phyloP scores from a whole-genome alignment of 106 monocot species.

The Dactylorhiza incarnata region DNA sequence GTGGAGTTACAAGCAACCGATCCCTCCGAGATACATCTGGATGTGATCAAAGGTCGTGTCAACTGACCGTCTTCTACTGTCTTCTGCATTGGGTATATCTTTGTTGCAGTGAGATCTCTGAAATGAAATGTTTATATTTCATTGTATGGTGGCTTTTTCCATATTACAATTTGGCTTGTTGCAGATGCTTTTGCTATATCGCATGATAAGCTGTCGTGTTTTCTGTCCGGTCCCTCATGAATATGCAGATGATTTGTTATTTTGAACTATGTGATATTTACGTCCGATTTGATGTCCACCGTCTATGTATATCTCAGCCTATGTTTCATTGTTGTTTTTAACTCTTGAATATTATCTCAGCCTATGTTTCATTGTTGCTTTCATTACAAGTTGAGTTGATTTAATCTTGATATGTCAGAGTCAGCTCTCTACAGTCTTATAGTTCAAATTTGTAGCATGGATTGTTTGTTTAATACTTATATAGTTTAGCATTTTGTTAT shows the following conservation, averaged over 20 bases:
- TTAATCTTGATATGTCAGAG: background rate
- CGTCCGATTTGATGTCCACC: background rate
- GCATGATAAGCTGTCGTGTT: background rate
- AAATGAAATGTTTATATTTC: background rate
- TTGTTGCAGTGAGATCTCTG: background rate
- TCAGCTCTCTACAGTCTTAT: too few species aligned
- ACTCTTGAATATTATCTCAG: background rate
- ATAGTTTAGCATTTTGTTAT: background rate
- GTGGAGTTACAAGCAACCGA: conserved; percentile 10
- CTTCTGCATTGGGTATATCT: background rate
- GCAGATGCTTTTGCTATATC: background rate
- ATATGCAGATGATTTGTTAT: background rate
- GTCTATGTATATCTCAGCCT: background rate
- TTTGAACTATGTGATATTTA: background rate
- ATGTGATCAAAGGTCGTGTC: conserved; percentile 18
- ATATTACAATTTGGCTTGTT: background rate
- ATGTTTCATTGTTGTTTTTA: background rate
- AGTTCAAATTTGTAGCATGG: too few species aligned
- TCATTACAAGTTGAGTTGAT: background rate
- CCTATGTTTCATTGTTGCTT: background rate
- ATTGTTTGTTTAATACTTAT: background rate
- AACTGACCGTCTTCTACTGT: conserved; percentile 8
- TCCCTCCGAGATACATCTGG: conserved; percentile 14
- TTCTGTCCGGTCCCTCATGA: background rate
- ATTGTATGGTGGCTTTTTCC: background rate